Evolutionary conservation across 176 grass and related monocot species (phyloP), one percentile per base, ranked within the genome.

Genomic region (Eleusine indica): DNA sequence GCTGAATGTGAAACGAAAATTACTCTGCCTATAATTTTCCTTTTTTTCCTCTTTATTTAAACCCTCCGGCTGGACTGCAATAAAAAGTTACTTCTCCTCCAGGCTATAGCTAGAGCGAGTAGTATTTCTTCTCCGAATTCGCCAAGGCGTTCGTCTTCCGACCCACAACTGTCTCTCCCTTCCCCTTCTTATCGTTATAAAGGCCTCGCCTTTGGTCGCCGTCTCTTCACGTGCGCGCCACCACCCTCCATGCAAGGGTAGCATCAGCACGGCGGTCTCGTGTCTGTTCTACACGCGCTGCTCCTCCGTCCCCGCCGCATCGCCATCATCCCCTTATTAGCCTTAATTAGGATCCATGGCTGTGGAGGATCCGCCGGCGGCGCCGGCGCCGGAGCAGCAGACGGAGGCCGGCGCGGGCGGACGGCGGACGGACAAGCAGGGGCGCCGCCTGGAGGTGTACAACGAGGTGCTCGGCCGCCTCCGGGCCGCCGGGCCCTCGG

Each of bases 381-480:
- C 38, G 57, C n/a, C 54, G 16, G 41, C 30, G 21, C 65, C 0
- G 72, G 54, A 13, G 40, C 74, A 15, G 82, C 85, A 13, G 66
- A 40, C 18, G 18, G 84, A 91, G 76, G 66, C 68, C 61, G 85
- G 85, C 12, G 80, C 67, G 2, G 51, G 51, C 15, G 51, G 51
- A 0, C 58, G 69, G 39, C 75, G 71, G 58, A 38, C 57, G 49
- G 74, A 57, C 75, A 85, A 80, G 80, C 70, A 58, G 66, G 81
- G 91, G 14, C 84, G 81, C 76, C 88, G 87, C 85, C 90, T 85
- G 73, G 73, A 97, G 80, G 90, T 90, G 43, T 93, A 92, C 78
- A 89, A 87, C 72, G 86, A 97, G 86, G 83, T 97, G 38, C 85
- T 88, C 40, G 69, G 80, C 32, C 77, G 83, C 82, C 78, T 91